Percentiles rank a stretch among this genome's conserved stretches.
Conservation (phyloP, 495 filamentous ascomycete genomes). For the Mytilinidion resinicola region DNA sequence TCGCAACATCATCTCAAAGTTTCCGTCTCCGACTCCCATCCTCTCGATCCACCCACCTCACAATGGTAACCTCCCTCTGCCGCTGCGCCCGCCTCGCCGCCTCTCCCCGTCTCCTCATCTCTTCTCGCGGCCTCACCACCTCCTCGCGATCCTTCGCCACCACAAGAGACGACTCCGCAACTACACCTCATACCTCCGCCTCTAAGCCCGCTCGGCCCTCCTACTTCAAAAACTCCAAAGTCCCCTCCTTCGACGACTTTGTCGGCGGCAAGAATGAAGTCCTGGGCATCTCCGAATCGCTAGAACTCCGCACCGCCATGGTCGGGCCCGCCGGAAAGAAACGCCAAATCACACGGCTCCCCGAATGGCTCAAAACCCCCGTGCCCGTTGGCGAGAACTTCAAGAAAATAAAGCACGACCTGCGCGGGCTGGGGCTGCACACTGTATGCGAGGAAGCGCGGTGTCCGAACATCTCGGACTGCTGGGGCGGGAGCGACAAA, state of each 20-base stretch:
- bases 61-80: no score
- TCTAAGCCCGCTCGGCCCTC: slow-evolving; percentile 40
- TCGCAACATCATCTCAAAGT: no score
- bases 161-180: slow-evolving; percentile 24
- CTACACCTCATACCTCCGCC: slow-evolving; percentile 13
- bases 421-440: slow-evolving; percentile 82
- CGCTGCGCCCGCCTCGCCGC: no score
- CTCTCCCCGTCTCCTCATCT: no score
- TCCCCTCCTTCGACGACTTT: slow-evolving; percentile 84
- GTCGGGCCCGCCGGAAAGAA: slow-evolving; percentile 75
- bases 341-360: slow-evolving; percentile 84
- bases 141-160: slow-evolving; percentile 40
- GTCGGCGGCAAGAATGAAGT: slow-evolving; percentile 50
- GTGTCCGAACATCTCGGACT: slow-evolving; percentile 95
- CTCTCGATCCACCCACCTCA: no score
- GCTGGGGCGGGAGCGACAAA: slow-evolving; percentile 90
- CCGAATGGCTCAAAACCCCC: slow-evolving; percentile 92
- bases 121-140: no score
- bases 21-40: no score
- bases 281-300: slow-evolving; percentile 52
- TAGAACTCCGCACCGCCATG: slow-evolving; percentile 64
- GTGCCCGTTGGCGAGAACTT: slow-evolving; percentile 81
- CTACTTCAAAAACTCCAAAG: slow-evolving; percentile 57
- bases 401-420: slow-evolving; percentile 87
- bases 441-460: slow-evolving; percentile 97